Conservation (phyloP, 1,139 yeast species). For the Hyphopichia buzzinii region DNA sequence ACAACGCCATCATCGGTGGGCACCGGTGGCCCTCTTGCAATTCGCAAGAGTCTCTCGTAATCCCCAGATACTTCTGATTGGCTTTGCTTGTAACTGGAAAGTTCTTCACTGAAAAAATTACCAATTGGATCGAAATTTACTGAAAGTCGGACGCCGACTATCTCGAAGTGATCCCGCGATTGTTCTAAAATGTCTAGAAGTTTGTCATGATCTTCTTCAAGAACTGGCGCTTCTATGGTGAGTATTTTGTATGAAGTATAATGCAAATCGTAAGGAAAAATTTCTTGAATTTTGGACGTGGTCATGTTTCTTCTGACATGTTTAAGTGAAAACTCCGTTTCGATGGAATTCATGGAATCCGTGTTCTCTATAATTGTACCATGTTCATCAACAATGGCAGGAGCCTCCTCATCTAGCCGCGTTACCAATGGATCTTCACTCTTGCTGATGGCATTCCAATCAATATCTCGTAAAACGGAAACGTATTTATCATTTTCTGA, state of each 20-base stretch:
- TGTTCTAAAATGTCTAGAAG: constrained; percentile 21
- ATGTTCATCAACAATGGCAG: not conserved
- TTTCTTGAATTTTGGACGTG: not conserved
- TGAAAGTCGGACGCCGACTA: constrained; percentile 29
- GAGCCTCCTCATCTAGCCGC: not conserved
- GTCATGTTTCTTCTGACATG: not conserved
- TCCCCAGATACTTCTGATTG: constrained; percentile 4
- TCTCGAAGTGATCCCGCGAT: constrained; percentile 19
- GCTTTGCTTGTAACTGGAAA: constrained; percentile 1
- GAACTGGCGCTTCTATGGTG: constrained; percentile 28
- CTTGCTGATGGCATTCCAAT: constrained; percentile 9
- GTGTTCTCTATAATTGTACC: not conserved
- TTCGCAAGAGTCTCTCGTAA: constrained; percentile 18
- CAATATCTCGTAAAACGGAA: not conserved
- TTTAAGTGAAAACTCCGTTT: not conserved
- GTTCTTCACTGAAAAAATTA: constrained; percentile 13
- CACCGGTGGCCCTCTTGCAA: constrained; percentile 10
- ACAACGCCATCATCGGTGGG: not conserved
- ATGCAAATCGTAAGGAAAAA: constrained; percentile 32
- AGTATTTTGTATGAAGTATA: constrained; percentile 26
- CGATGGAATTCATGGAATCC: not conserved
- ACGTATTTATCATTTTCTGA: constrained; percentile 1
- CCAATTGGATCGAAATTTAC: constrained; percentile 12
- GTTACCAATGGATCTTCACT: constrained; percentile 7
- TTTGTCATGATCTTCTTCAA: constrained; percentile 19